Evolutionary conservation across 768 basidiomycete genomes (phyloP).

Genomic region (Leucocoprinus birnbaumii): DNA sequence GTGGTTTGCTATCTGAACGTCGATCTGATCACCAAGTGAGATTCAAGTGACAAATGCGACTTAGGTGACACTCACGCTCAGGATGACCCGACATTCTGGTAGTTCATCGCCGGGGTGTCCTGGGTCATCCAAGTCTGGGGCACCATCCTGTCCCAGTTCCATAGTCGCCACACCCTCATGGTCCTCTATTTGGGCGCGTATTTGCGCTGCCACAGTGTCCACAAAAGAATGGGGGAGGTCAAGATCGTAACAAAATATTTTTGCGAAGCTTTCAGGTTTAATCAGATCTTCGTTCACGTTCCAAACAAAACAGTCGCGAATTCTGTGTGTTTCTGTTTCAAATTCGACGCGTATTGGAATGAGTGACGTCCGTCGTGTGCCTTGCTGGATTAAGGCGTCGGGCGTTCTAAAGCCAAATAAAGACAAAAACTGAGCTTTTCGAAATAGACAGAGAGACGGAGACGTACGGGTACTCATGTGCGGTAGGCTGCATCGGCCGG

Average conservation of each 20-base stretch:
- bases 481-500: slow-evolving; percentile 52
- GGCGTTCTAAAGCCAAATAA: slow-evolving; percentile 53
- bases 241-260: slow-evolving; percentile 84
- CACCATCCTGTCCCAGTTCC: slow-evolving; percentile 65
- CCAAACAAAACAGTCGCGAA: slow-evolving; percentile 97
- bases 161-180: slow-evolving; percentile 79
- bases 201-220: slow-evolving; percentile 81
- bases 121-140: slow-evolving; percentile 41
- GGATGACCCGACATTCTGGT: slow-evolving; percentile 78
- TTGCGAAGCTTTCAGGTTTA: slow-evolving; percentile 82
- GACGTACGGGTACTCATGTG: slow-evolving; percentile 74
- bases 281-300: slow-evolving; percentile 87
- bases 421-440: background rate
- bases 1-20: slow-evolving; percentile 92
- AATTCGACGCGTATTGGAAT: slow-evolving; percentile 96
- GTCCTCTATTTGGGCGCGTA: slow-evolving; percentile 89
- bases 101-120: slow-evolving; percentile 50
- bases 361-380: slow-evolving; percentile 48
- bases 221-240: slow-evolving; percentile 71
- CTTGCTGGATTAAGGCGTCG: slow-evolving; percentile 63
- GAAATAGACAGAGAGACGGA: background rate
- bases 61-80: slow-evolving; percentile 54
- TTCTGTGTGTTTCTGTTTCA: slow-evolving; percentile 86
- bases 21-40: slow-evolving; percentile 58
- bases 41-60: background rate